Evolutionary conservation across 345 rosid genomes (phyloP), one percentile per base, ranked within the genome.

Genomic region (Eutrema heterophyllum): DNA sequence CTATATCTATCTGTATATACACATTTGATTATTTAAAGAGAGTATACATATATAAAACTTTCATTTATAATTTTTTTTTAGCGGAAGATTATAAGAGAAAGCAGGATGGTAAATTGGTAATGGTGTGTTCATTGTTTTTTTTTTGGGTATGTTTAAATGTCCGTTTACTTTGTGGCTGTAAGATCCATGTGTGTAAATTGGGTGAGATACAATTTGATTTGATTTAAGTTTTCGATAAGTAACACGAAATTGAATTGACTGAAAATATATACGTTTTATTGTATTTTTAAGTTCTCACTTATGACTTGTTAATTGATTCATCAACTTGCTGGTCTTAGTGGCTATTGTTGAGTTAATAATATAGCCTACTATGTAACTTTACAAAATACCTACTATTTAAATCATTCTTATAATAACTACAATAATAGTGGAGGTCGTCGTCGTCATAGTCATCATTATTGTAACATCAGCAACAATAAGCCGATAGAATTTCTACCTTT

Each of bases 271-370:
- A 21, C 24, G 24, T 21, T 21, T 21, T 21, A 21, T 21, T 21
- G 5, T 62, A 58, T 46, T 21, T 67, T 12, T 6, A 59, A 70
- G 58, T 39, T 70, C 12, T 52, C 27, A 12, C 5, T 45, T 58
- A 9, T 62, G 54, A 16, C 6, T 62, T 30, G 24, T 51, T 72
- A 51, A 54, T 73, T 63, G 55, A 33, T 54, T 55, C 64, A 43
- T 45, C 57, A 64, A 73, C 65, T 64, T 73, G 65, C 30, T 73
- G 35, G 32, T 41, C 49, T 33, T 53, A 64, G 50, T 64, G 71
- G 65, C 58, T 63, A 33, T 39, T 40, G 54, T 14, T 26, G 45
- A 62, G 52, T 51, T 51, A 26, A 26, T 61, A 11, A 21, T 61
- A 40, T 30, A 46, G 60, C 30, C 61, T 36, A 59, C 46, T 55